A percentile compares a stretch with the other conserved stretches of the same genome.
Conservation (phyloP, 164 flowering plant genomes). For the Tinospora cordifolia region DNA sequence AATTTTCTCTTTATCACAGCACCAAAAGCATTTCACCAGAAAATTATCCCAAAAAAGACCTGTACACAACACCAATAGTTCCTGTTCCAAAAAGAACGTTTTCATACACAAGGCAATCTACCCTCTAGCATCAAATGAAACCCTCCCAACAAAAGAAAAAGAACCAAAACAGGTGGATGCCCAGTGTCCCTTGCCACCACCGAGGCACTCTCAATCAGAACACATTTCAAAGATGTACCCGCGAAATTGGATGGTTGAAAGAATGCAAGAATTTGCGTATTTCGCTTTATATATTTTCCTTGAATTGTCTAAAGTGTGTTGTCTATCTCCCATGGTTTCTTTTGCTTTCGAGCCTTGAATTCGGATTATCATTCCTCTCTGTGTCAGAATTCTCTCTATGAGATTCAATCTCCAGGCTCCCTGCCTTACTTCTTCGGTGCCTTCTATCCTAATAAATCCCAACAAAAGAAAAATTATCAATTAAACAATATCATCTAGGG, state of each 20-base stretch:
- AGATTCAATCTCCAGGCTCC: slow-evolving; percentile 59
- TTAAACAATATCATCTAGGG: neutral
- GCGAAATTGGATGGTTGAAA: slow-evolving; percentile 16
- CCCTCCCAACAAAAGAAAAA: slow-evolving; percentile 5
- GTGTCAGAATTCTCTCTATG: slow-evolving; percentile 73
- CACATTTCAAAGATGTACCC: neutral
- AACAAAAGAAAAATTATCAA: slow-evolving; percentile 4
- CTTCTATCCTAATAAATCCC: slow-evolving; percentile 56
- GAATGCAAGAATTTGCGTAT: slow-evolving; percentile 14
- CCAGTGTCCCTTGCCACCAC: neutral
- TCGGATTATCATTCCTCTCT: slow-evolving; percentile 64
- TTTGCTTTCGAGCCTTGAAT: slow-evolving; percentile 47
- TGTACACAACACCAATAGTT: slow-evolving; percentile 17
- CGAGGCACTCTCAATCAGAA: neutral
- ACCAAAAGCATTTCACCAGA: slow-evolving; percentile 1
- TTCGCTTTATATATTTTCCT: slow-evolving; percentile 4
- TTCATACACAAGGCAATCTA: slow-evolving; percentile 15
- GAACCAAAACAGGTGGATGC: neutral
- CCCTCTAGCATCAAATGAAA: slow-evolving; percentile 8
- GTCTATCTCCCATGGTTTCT: slow-evolving; percentile 20
- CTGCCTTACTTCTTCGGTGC: slow-evolving; percentile 49
- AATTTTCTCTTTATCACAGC: neutral
- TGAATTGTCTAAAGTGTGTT: neutral
- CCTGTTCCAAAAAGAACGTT: slow-evolving; percentile 4
- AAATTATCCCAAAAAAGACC: slow-evolving; percentile 7